Evolutionary conservation across 176 grass and related monocot genomes (phyloP).

Genomic region (Oryza officinalis): DNA sequence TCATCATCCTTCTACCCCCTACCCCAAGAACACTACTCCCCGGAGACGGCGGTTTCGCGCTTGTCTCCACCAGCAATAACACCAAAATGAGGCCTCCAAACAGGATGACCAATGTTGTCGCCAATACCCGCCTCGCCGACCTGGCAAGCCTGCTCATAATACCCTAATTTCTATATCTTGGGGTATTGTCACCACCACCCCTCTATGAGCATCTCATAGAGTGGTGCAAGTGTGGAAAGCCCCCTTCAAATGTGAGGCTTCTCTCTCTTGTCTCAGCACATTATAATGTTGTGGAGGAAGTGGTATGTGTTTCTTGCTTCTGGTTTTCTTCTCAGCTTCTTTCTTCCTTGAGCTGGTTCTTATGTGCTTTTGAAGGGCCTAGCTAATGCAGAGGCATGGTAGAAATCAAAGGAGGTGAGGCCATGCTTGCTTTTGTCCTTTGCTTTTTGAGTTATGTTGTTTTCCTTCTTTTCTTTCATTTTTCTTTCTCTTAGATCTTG

Average conservation of each 20-base stretch:
- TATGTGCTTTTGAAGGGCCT: constrained; percentile 38
- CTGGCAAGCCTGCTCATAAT: constrained; percentile 29
- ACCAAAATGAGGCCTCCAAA: constrained; percentile 50
- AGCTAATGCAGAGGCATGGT: constrained; percentile 11
- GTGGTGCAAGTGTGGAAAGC: constrained; percentile 17
- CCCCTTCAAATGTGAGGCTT: neutral
- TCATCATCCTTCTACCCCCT: constrained; percentile 20
- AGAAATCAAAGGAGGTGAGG: constrained; percentile 36
- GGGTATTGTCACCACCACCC: neutral
- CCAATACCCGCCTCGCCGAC: constrained; percentile 9
- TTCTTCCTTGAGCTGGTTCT: constrained; percentile 33
- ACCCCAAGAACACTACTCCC: constrained; percentile 7
- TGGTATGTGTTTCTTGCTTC: constrained; percentile 21
- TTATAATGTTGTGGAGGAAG: constrained; percentile 33
- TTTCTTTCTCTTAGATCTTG: constrained; percentile 1
- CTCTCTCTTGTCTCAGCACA: neutral
- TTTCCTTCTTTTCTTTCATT: neutral
- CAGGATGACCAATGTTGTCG: constrained; percentile 34
- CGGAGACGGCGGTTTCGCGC: neutral
- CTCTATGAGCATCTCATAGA: constrained; percentile 35
- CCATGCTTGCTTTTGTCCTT: constrained; percentile 33
- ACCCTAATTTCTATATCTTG: neutral
- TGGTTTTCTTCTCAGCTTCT: constrained; percentile 16
- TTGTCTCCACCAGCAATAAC: constrained; percentile 25
- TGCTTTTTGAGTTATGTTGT: constrained; percentile 36